phyloP scores from a whole-genome alignment of 169 alveolate species.

The Plasmodium cynomolgi region DNA sequence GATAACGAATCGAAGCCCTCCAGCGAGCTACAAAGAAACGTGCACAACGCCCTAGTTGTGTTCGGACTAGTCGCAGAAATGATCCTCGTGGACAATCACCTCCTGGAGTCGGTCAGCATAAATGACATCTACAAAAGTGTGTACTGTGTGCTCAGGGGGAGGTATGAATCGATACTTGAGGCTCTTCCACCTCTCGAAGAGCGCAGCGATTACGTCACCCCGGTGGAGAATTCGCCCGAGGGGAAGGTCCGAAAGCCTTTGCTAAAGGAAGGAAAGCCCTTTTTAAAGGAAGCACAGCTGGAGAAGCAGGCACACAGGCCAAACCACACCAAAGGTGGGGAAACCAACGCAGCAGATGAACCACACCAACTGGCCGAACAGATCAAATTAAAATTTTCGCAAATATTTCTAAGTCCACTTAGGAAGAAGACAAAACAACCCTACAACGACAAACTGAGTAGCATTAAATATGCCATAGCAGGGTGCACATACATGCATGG shows the following conservation, averaged over 20 bases:
- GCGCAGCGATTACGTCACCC: not conserved
- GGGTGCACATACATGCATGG: constrained; percentile 58
- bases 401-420: constrained; percentile 8
- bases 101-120: constrained; percentile 34
- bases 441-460: constrained; percentile 3
- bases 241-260: not conserved
- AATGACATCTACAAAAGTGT: constrained; percentile 55
- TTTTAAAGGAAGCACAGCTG: not conserved
- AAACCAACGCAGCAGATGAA: not conserved
- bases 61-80: constrained; percentile 37
- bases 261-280: not conserved
- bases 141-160: constrained; percentile 10
- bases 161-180: constrained; percentile 22
- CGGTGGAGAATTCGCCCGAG: not conserved
- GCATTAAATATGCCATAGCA: constrained; percentile 61
- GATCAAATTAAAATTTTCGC: constrained; percentile 39
- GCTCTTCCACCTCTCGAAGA: not conserved
- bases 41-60: constrained; percentile 33
- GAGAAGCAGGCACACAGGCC: not conserved
- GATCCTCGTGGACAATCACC: constrained; percentile 40
- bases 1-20: not conserved
- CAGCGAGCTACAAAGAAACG: constrained; percentile 18
- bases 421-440: not conserved
- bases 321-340: not conserved
- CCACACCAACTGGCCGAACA: not conserved